These are phyloP conservation scores for Candida nemodendra DNA, from an alignment of 805 yeast species.

Conservation along the genomic window DNA sequence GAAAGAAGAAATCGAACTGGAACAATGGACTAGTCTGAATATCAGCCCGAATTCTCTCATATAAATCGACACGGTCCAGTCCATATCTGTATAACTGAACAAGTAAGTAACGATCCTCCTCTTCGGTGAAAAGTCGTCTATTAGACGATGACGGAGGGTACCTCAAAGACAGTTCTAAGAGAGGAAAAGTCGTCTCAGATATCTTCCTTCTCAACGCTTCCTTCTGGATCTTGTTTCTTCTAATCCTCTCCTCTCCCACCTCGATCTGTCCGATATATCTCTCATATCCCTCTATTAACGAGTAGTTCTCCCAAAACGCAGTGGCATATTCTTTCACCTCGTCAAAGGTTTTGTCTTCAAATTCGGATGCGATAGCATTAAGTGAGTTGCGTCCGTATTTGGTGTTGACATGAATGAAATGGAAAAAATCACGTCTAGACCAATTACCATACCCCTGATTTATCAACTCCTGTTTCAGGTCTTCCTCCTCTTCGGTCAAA, in stretches of 20 bases:
- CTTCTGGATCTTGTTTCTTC: constrained; percentile 64
- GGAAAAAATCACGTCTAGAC: constrained; percentile 85
- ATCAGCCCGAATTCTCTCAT: constrained; percentile 74
- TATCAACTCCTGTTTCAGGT: constrained; percentile 55
- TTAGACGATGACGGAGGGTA: constrained; percentile 60
- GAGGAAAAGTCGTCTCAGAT: constrained; percentile 61
- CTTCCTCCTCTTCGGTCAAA: constrained; percentile 78
- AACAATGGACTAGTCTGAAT: constrained; percentile 74
- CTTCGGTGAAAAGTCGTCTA: constrained; percentile 74
- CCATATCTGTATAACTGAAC: constrained; percentile 81
- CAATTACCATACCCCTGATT: constrained; percentile 74
- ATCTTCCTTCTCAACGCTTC: constrained; percentile 78
- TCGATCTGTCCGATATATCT: constrained; percentile 78
- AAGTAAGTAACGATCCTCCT: constrained; percentile 85
- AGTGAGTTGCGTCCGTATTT: constrained; percentile 81
- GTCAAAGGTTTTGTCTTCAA: constrained; percentile 76
- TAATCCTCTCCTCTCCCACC: constrained; percentile 81
- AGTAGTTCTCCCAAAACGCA: constrained; percentile 77
- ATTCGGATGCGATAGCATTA: constrained; percentile 68
- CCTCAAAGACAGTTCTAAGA: constrained; percentile 71
- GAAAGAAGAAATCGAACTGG: constrained; percentile 84
- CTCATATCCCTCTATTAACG: constrained; percentile 86
- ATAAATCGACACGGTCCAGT: constrained; percentile 71
- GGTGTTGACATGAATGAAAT: constrained; percentile 69
- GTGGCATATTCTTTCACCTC: constrained; percentile 77